These are phyloP conservation scores for Sporothrix brasiliensis DNA, from an alignment of 2,329 filamentous ascomycete genomes.

Conservation along the genomic window DNA sequence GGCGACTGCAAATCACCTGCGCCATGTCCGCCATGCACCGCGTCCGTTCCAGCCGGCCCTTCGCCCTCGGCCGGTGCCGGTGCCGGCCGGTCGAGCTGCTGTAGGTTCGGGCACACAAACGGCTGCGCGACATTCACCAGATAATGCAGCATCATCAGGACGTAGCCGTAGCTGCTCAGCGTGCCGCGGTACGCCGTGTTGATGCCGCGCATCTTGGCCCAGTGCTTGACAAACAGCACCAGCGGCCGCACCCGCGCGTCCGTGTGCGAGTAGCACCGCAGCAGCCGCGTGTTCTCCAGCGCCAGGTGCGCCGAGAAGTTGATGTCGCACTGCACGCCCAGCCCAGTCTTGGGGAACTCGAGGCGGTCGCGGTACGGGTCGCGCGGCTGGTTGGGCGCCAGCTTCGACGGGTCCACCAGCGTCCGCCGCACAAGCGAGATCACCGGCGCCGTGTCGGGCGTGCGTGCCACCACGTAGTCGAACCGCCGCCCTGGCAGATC, in stretches of 20 bases:
- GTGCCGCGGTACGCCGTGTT: conserved; percentile 87
- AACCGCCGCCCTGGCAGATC: conserved; percentile 35
- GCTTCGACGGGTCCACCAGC: conserved; percentile 55
- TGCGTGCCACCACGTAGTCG: conserved; percentile 47
- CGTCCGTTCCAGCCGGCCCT: conserved; percentile 30
- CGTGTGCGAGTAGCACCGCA: conserved; percentile 79
- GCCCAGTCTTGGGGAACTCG: conserved; percentile 75
- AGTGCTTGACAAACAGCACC: conserved; percentile 85
- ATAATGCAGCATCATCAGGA: conserved; percentile 90
- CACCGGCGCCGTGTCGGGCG: conserved; percentile 42
- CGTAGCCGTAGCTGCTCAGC: conserved; percentile 86
- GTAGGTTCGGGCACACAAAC: conserved; percentile 83
- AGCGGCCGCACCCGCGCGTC: conserved; percentile 77
- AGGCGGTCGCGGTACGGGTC: conserved; percentile 63
- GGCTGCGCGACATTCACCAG: conserved; percentile 79
- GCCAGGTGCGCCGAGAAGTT: conserved; percentile 86
- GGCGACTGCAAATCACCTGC: conserved; percentile 47
- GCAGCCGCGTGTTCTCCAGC: conserved; percentile 78
- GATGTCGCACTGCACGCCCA: conserved; percentile 88
- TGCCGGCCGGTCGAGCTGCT: conserved; percentile 55
- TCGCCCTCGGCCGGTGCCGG: conserved; percentile 41
- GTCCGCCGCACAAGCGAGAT: conserved; percentile 48
- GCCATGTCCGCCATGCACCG: background rate
- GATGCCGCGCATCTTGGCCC: conserved; percentile 83
- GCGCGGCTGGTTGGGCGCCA: conserved; percentile 55